Evolutionary conservation across 257 asterid species (phyloP), one percentile per base, ranked within the genome.

Genomic region (Nicotiana undulata): DNA sequence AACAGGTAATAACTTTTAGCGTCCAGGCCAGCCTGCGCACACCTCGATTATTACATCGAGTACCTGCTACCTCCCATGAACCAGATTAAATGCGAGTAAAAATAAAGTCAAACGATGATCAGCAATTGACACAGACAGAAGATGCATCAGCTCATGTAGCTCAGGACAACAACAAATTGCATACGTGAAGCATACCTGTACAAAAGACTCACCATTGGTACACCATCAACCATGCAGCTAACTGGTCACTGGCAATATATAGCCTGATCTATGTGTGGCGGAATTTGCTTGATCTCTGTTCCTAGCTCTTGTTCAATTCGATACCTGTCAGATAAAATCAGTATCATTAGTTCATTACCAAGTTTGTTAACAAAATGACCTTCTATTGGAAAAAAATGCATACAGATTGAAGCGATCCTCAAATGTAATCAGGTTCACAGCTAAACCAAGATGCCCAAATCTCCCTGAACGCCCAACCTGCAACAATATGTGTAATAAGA

Each of bases 381-480:
- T 44, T 31, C 26, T 18, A 80, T 67, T 9, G 22, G 55, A 70
- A 66, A 37, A 20, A 60, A 78, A 76, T 79, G 58, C 97, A 75
- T 92, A 92, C 98, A 93, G 86, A 86, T 93, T 93, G 83, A 93
- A 93, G 84, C 98, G 96, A 83, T 91, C 97, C 87, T 92, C 98
- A 22, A 84, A 94, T 79, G 97, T 92, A 78, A 92, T 94, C 88
- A 94, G 90, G 87, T 94, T 93, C 88, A 92, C 98, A 74, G 98
- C 98, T 80, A 93, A 83, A 61, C 98, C 98, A 88, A 93, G 98
- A 87, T 93, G 97, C 77, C 98, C 98, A 81, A 90, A 93, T 86
- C 98, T 89, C 83, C 98, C 98, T 5, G 98, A 93, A 82, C 98
- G 93, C 79, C 98, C 98, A 86, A 93, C 98, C 98, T 93, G 81